Evolutionary conservation across 2,329 filamentous ascomycete genomes (phyloP), one percentile per base, ranked within the genome.

Genomic region (Xylaria multiplex): DNA sequence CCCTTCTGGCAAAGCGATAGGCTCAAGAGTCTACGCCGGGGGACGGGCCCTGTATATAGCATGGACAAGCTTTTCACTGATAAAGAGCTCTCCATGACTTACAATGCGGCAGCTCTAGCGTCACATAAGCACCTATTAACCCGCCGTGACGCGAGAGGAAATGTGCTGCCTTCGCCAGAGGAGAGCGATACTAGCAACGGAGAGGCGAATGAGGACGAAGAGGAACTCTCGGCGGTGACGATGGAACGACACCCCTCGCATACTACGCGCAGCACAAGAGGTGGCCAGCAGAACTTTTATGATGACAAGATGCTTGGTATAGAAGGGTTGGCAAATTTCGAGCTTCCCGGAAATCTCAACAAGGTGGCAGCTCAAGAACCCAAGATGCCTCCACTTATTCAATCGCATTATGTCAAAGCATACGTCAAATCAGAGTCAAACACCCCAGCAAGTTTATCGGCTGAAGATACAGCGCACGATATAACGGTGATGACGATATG

Each of bases 51-150:
- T 0, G 79, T 88, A 1, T 90, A 89, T 75, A 90, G 86, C 74
- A 86, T 91, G 65, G 88, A 91, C 72, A 90, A 90, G 79, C 84
- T 91, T 43, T 91, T 91, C 57, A 91, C 88, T 0, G 89, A 91
- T 71, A 90, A 89, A 77, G 89, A 91, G 78, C 82, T 91, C 35
- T 83, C 85, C 4, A 84, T 91, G 81, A 87, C 86, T 32, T 90
- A 90, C 75, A 90, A 90, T 66, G 79, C 82, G 4, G 86, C 89
- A 5, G 88, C 88, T 35, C 72, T 89, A 22, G 88, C 88, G 2
- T 84, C 89, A 8, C 86, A 90, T 75, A 85, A 86, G 67, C 86
- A 88, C 72, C 82, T 90, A 63, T 77, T 89, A 59, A 84, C 86
- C 42, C 87, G 88, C 73, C 85, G 84, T 40, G 81, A 83, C 63